Evolutionary conservation across 768 basidiomycete species (phyloP).

Genomic region (Crassisporium funariophilum): DNA sequence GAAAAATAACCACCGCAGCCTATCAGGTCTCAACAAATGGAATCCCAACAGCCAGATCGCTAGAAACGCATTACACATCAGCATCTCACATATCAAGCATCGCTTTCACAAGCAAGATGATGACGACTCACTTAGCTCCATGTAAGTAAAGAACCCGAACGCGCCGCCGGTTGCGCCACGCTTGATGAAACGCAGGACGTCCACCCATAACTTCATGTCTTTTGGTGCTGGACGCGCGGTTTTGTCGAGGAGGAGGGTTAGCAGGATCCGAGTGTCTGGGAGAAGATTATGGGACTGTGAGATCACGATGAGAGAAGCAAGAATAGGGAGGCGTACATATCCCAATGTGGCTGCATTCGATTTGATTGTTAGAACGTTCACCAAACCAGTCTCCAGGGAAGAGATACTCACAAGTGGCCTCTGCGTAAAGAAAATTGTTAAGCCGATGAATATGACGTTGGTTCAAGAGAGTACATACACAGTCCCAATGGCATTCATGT

Average conservation of each 20-base stretch:
- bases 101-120: neutral
- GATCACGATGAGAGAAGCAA: neutral
- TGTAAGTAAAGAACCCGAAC: constrained; percentile 58
- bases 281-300: neutral
- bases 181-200: constrained; percentile 52
- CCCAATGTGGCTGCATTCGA: constrained; percentile 56
- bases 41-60: constrained; percentile 46
- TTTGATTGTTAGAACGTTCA: too few relatives aligned
- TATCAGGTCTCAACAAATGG: constrained; percentile 47
- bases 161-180: constrained; percentile 47
- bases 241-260: constrained; percentile 49
- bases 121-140: constrained; percentile 56
- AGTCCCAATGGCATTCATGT: constrained; percentile 50
- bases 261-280: constrained; percentile 48
- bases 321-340: constrained; percentile 41
- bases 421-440: too few relatives aligned
- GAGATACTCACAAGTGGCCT: neutral
- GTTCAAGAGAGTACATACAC: constrained; percentile 32
- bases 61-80: constrained; percentile 12
- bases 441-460: too few relatives aligned
- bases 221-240: constrained; percentile 43
- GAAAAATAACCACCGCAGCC: constrained; percentile 48
- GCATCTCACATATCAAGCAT: neutral
- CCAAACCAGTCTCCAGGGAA: too few relatives aligned
- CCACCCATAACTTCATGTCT: constrained; percentile 62